Evolutionary conservation across 441 rosid genomes (phyloP).

Genomic region (Populus hybrid): DNA sequence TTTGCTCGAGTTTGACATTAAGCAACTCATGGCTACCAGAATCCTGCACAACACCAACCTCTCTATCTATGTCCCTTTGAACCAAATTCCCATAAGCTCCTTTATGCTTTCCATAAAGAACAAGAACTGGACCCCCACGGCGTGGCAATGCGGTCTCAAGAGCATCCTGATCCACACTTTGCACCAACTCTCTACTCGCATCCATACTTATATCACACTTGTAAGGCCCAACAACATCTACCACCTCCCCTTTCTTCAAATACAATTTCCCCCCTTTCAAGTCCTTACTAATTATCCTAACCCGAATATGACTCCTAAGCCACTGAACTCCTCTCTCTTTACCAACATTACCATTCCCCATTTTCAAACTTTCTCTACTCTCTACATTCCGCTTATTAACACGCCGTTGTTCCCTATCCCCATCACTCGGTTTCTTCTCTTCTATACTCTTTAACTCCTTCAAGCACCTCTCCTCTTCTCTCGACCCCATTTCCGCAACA

Average conservation of each 20-base stretch:
- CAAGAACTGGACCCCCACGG: conserved; percentile 62
- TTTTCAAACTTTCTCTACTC: neutral
- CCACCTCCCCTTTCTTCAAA: conserved; percentile 67
- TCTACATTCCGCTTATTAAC: neutral
- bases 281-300: conserved; percentile 62
- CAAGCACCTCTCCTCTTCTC: conserved; percentile 64
- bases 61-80: conserved; percentile 58
- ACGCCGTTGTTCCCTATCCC: neutral
- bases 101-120: conserved; percentile 62
- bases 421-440: neutral
- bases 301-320: conserved; percentile 74
- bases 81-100: conserved; percentile 60
- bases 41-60: conserved; percentile 63
- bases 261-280: conserved; percentile 69
- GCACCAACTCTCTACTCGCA: conserved; percentile 61
- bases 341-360: conserved; percentile 18
- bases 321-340: conserved; percentile 36
- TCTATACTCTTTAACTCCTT: conserved; percentile 34
- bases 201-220: conserved; percentile 67
- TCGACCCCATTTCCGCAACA: conserved; percentile 64
- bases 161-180: conserved; percentile 66
- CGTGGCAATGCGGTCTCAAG: conserved; percentile 81
- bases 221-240: conserved; percentile 67
- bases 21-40: conserved; percentile 56
- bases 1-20: conserved; percentile 67